Percentiles rank a stretch among this genome's conserved stretches.
These are phyloP conservation scores for Naganishia sp. DNA, from an alignment of 1,284 basidiomycete genomes.

Conservation along the genomic window DNA sequence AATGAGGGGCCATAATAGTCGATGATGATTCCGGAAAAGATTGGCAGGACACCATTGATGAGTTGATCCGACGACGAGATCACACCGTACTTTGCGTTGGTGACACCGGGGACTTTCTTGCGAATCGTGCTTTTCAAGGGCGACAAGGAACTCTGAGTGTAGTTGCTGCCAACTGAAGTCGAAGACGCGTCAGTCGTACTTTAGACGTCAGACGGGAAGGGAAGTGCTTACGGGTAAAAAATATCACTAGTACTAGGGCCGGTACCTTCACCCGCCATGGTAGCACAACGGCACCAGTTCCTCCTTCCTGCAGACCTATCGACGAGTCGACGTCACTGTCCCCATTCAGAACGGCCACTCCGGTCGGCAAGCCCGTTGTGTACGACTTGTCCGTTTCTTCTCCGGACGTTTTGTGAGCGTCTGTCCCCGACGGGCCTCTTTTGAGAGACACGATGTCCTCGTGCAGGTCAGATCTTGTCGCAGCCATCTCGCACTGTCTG, in stretches of 20 bases:
- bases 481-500: neutral
- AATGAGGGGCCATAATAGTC: constrained; percentile 50
- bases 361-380: neutral
- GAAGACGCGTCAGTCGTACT: no score
- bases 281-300: constrained; percentile 16
- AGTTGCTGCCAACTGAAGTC: constrained; percentile 38
- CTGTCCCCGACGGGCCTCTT: neutral
- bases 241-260: constrained; percentile 22
- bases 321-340: neutral
- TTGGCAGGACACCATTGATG: constrained; percentile 54
- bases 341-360: neutral
- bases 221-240: constrained; percentile 26
- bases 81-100: constrained; percentile 53
- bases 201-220: neutral
- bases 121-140: constrained; percentile 52
- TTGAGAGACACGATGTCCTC: neutral
- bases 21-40: constrained; percentile 55
- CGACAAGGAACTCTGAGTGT: constrained; percentile 41
- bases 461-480: neutral
- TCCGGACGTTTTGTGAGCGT: neutral
- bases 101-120: constrained; percentile 45
- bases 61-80: constrained; percentile 51
- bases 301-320: constrained; percentile 7
- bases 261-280: constrained; percentile 31
- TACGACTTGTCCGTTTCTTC: constrained; percentile 1